These are phyloP conservation scores for Triticum turgidum DNA, from an alignment of 176 grass and related monocot species.

Conservation along the genomic window DNA sequence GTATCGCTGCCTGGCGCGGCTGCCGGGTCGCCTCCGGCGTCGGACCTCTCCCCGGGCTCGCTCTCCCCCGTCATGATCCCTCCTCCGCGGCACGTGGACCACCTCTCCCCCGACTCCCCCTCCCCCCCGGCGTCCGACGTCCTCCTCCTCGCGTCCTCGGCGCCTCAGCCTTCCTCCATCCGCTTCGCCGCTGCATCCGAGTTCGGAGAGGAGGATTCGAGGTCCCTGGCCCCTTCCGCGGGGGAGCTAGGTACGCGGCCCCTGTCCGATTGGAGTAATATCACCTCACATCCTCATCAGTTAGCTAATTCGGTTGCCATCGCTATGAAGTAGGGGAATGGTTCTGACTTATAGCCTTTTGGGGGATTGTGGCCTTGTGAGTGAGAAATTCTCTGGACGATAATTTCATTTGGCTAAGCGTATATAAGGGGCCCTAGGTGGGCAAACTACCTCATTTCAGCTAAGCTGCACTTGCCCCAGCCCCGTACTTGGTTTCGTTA, in stretches of 20 bases:
- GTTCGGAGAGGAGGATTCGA: slow-evolving; percentile 36
- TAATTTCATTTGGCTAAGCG: not conserved
- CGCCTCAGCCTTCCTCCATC: slow-evolving; percentile 17
- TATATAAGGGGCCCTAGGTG: not conserved
- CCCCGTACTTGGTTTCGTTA: not conserved
- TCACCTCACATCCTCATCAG: not conserved
- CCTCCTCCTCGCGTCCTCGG: slow-evolving; percentile 40
- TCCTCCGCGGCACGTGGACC: slow-evolving; percentile 62
- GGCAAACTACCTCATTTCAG: not conserved
- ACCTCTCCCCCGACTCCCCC: slow-evolving; percentile 33
- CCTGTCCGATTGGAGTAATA: slow-evolving; percentile 5
- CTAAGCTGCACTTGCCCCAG: not conserved
- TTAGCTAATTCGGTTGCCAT: not conserved
- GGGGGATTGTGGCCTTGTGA: not conserved
- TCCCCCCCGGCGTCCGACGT: slow-evolving; percentile 16
- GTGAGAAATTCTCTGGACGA: not conserved
- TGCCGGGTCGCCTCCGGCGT: not conserved
- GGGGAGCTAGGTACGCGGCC: slow-evolving; percentile 29
- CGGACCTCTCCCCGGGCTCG: slow-evolving; percentile 39
- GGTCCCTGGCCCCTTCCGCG: slow-evolving; percentile 41
- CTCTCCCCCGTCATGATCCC: slow-evolving; percentile 89
- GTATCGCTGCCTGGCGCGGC: not conserved
- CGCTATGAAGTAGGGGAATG: not conserved
- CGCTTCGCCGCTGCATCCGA: slow-evolving; percentile 36
- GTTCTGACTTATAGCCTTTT: not conserved